Evolutionary conservation across 768 basidiomycete species (phyloP).

Genomic region (Rhodotorula diobovata): DNA sequence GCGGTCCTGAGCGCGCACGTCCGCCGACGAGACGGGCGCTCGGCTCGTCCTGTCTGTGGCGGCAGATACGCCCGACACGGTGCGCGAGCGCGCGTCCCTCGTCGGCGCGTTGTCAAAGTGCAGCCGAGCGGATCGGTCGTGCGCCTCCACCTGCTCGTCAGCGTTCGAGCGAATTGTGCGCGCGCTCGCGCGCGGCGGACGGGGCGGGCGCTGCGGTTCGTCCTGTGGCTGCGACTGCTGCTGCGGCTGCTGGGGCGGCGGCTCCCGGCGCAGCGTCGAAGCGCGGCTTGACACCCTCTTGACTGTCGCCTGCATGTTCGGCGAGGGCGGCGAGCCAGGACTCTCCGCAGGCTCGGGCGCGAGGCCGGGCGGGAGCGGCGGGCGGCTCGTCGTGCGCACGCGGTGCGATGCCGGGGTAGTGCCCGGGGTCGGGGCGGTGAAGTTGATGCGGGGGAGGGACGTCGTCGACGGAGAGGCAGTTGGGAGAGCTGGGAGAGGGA

Average conservation of each 20-base stretch:
- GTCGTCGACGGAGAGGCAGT: not conserved
- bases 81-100: not conserved
- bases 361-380: not conserved
- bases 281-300: not conserved
- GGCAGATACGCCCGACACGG: not conserved
- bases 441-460: not conserved
- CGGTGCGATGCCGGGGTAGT: not conserved
- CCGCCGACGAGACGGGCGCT: slow-evolving; percentile 8
- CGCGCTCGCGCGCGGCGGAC: not conserved
- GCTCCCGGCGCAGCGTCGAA: not conserved
- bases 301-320: no score
- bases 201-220: not conserved
- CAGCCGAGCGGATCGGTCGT: no score
- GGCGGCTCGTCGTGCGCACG: not conserved
- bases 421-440: not conserved
- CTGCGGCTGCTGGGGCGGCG: not conserved
- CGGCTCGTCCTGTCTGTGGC: not conserved
- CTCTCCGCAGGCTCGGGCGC: not conserved
- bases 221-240: no score
- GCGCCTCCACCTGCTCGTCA: not conserved
- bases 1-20: not conserved
- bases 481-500: slow-evolving; percentile 3
- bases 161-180: not conserved
- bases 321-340: not conserved
- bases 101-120: not conserved